Conservation (phyloP, 805 yeast genomes). For the Brettanomyces sp. region DNA sequence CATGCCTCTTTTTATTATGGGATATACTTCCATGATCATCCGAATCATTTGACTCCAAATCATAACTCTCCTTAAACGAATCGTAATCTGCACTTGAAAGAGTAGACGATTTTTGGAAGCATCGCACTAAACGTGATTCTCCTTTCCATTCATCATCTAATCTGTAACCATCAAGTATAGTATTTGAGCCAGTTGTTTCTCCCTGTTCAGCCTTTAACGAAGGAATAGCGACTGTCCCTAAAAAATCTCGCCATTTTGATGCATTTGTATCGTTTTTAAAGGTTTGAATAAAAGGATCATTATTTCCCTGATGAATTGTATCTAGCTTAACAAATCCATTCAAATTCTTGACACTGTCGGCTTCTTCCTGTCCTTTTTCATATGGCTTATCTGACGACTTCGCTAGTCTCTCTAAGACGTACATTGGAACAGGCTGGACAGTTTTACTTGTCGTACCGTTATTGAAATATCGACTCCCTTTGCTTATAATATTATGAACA, state of each 20-base stretch:
- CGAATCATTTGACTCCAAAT: neutral
- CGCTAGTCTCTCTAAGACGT: slow-evolving; percentile 10
- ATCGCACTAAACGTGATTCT: slow-evolving; percentile 47
- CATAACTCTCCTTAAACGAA: slow-evolving; percentile 10
- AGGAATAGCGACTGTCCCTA: slow-evolving; percentile 8
- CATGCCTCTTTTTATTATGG: neutral
- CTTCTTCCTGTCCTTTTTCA: neutral
- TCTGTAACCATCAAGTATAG: slow-evolving; percentile 12
- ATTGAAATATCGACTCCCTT: neutral
- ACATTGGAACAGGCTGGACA: slow-evolving; percentile 10
- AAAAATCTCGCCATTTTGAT: slow-evolving; percentile 12
- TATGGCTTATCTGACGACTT: neutral
- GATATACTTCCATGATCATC: neutral
- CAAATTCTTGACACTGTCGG: neutral
- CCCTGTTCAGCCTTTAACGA: slow-evolving; percentile 8
- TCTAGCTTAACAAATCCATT: neutral
- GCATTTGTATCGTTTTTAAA: slow-evolving; percentile 7
- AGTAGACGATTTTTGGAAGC: slow-evolving; percentile 26
- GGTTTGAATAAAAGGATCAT: slow-evolving; percentile 12
- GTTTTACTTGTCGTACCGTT: neutral
- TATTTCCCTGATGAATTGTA: neutral
- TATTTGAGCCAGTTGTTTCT: slow-evolving; percentile 5
- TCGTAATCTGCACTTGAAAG: slow-evolving; percentile 9
- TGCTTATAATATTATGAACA: neutral
- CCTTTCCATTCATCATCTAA: slow-evolving; percentile 63